Base-by-base conservation (phyloP, 805 yeast species). In the Starmerella davenportii region DNA sequence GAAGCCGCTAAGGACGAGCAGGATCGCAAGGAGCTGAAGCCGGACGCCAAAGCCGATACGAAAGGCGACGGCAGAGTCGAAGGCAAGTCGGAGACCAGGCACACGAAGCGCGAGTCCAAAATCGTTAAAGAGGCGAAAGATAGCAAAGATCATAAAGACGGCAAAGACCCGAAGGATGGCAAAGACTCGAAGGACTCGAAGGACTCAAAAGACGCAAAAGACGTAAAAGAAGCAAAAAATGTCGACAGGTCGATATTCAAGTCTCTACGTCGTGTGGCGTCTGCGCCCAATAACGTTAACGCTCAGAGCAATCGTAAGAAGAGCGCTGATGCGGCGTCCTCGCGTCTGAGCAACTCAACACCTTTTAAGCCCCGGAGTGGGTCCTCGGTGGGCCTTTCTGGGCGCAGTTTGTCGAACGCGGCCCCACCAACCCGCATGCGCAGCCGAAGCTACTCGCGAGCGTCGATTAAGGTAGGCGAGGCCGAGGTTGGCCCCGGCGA, bases 401-500 rank as follows among this genome's bases (percentile, higher is more conserved):
- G 19, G 5, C 5, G 19, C 5, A 17, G 32, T 8, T 7, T n/a
- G 19, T 15, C 16, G 19, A 29, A 17, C 15, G 19, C 15, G 15
- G 25, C 8, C 15, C 35, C 15, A 8, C 5, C 5, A 7, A n/a
- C 21, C 23, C 21, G 43, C 30, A 19, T 33, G 9, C 44, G 59
- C 45, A 38, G 43, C 63, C 64, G 92, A 45, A 71, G 75, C 46
- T 79, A 79, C 52, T 74, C 84, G 16, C 69, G 76, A 42, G 74
- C 76, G 45, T 72, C 94, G 11, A 78, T 78, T 39, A 79, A 74
- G 51, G 68, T 75, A 28, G 66, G 72, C 40, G 77, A 74, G 44
- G 82, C 77, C 8, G 82, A 79, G 51, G 99, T 92, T 17, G 70
- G 76, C 4, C 92, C 93, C 2, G 70, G 71, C 34, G 78, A 90